Percentiles rank a stretch among this genome's conserved stretches.
Conservation (phyloP, 2,329 filamentous ascomycete genomes). For the Penicillium sclerotiorum region DNA sequence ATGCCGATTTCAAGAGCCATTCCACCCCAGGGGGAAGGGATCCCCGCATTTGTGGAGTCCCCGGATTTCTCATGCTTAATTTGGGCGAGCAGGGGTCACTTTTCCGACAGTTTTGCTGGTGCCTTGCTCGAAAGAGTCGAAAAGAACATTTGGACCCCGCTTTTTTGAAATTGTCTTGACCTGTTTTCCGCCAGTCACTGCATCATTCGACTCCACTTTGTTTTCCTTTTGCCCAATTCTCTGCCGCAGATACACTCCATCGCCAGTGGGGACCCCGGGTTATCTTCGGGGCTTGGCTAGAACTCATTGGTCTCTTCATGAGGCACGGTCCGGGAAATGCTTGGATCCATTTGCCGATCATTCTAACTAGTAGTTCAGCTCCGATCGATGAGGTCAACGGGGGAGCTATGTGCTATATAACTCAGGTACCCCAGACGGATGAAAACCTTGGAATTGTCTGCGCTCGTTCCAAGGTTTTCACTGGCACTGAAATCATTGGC, state of each 20-base stretch:
- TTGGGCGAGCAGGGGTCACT: no score
- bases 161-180: background rate
- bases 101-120: no score
- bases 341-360: constrained; percentile 9
- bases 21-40: background rate
- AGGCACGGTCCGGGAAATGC: constrained; percentile 2
- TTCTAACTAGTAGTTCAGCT: background rate
- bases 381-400: background rate
- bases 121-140: no score
- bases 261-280: constrained; percentile 4
- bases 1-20: constrained; percentile 18
- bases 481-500: no score
- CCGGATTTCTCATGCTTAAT: constrained; percentile 10
- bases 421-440: background rate
- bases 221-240: background rate
- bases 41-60: constrained; percentile 23
- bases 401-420: constrained; percentile 7
- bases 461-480: no score
- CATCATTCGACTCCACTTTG: background rate
- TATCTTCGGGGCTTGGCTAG: constrained; percentile 7
- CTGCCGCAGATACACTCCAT: background rate
- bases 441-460: no score
- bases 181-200: background rate
- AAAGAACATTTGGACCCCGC: no score
- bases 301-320: background rate